A percentile compares a stretch with the other conserved stretches of the same genome.
Conservation (phyloP, 2,329 filamentous ascomycete species). For the Aspergillus uvarum region DNA sequence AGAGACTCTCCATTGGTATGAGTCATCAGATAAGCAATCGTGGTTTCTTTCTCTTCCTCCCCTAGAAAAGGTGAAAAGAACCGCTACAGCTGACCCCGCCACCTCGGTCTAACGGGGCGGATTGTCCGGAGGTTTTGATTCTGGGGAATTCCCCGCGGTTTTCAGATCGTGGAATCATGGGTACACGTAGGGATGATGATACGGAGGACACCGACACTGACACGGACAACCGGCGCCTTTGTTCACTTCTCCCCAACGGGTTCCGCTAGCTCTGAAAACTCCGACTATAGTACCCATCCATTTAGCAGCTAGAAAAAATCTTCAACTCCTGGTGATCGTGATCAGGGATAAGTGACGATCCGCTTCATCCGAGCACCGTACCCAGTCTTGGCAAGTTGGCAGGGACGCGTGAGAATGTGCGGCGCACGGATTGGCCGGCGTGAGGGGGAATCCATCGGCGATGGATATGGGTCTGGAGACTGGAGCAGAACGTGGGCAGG, state of each 20-base stretch:
- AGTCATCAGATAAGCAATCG: neutral
- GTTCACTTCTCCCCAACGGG: neutral
- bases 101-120: neutral
- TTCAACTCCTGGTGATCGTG: neutral
- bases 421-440: conserved; percentile 7
- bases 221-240: neutral
- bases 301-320: neutral
- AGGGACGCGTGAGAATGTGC: conserved; percentile 4
- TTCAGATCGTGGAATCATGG: neutral
- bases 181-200: neutral
- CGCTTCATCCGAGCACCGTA: neutral
- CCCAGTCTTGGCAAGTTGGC: neutral
- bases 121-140: neutral
- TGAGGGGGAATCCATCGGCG: conserved; percentile 1
- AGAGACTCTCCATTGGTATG: neutral
- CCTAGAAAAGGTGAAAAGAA: neutral
- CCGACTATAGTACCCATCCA: too few species aligned
- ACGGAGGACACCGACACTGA: neutral
- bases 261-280: neutral
- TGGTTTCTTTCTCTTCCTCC: neutral
- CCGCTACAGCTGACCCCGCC: neutral
- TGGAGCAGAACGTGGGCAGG: conserved; percentile 6
- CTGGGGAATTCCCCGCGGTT: neutral
- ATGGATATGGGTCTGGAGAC: conserved; percentile 4
- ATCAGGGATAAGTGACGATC: neutral